These are phyloP conservation scores for Lolium perenne DNA, from an alignment of 176 grass and related monocot species.

Conservation along the genomic window DNA sequence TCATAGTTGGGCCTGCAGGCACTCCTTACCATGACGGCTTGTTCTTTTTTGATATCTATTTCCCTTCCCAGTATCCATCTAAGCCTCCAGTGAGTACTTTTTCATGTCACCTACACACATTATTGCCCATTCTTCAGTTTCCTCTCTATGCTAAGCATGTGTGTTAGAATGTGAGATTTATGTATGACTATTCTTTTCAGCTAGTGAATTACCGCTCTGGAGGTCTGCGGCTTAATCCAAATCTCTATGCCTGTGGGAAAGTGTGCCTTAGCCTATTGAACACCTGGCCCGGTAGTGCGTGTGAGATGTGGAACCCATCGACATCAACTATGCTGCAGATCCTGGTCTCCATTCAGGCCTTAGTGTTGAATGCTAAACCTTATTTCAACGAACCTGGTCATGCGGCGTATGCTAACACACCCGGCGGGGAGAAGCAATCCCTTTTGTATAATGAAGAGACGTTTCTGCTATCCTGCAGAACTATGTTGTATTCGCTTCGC, in stretches of 20 bases:
- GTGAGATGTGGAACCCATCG: slow-evolving; percentile 70
- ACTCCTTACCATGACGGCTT: slow-evolving; percentile 88
- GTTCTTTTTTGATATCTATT: slow-evolving; percentile 84
- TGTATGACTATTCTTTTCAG: slow-evolving; percentile 53
- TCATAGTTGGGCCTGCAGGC: slow-evolving; percentile 78
- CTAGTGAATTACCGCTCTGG: slow-evolving; percentile 79
- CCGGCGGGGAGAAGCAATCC: slow-evolving; percentile 59
- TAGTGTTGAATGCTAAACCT: slow-evolving; percentile 85
- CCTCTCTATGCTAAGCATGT: slow-evolving; percentile 31
- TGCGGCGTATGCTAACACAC: slow-evolving; percentile 44
- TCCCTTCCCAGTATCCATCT: slow-evolving; percentile 72
- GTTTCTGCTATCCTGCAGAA: slow-evolving; percentile 80
- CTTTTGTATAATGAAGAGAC: slow-evolving; percentile 67
- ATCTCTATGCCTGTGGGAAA: slow-evolving; percentile 72
- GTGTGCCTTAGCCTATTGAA: slow-evolving; percentile 93
- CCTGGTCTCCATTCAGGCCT: slow-evolving; percentile 74
- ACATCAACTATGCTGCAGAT: slow-evolving; percentile 77
- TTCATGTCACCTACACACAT: slow-evolving; percentile 28
- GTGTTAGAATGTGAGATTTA: neutral
- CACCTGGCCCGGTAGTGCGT: slow-evolving; percentile 68
- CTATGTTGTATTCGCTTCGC: slow-evolving; percentile 69
- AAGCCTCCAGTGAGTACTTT: slow-evolving; percentile 64
- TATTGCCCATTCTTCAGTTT: slow-evolving; percentile 30
- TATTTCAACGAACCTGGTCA: slow-evolving; percentile 82
- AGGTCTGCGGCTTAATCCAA: slow-evolving; percentile 82